These are phyloP conservation scores for Perkinsus olseni DNA, from an alignment of 169 alveolate genomes.

Conservation along the genomic window DNA sequence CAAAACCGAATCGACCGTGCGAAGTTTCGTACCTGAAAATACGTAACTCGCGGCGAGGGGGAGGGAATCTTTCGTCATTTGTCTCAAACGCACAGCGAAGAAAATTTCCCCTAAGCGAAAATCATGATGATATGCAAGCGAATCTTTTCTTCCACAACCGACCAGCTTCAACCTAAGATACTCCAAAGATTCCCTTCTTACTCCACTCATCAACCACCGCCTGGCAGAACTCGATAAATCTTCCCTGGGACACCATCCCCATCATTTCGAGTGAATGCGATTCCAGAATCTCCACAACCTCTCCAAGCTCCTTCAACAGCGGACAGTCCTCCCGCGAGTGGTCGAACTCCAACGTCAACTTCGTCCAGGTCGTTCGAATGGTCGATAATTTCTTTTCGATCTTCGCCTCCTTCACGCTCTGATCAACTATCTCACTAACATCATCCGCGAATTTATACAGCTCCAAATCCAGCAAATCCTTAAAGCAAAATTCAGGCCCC, in stretches of 20 bases:
- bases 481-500: constrained; percentile 82
- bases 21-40: constrained; percentile 47
- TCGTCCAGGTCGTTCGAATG: constrained; percentile 81
- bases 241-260: constrained; percentile 77
- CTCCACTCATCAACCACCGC: constrained; percentile 77
- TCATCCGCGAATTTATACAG: constrained; percentile 79
- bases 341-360: constrained; percentile 70
- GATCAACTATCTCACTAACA: constrained; percentile 86
- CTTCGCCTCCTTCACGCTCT: constrained; percentile 85
- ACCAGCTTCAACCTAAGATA: too few species aligned
- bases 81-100: too few species aligned
- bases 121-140: too few species aligned
- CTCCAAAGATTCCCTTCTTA: constrained; percentile 7
- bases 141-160: too few species aligned
- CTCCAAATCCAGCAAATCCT: constrained; percentile 75
- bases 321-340: constrained; percentile 68
- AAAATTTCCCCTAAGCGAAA: too few species aligned
- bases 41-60: too few species aligned
- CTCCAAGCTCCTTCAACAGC: constrained; percentile 75
- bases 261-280: constrained; percentile 61
- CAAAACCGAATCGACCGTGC: constrained; percentile 80
- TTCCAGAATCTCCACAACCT: constrained; percentile 71
- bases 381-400: constrained; percentile 81
- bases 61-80: too few species aligned
- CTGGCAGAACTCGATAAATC: constrained; percentile 74